These are phyloP conservation scores for Chaetomium tenue DNA, from an alignment of 495 filamentous ascomycete genomes.

Conservation along the genomic window DNA sequence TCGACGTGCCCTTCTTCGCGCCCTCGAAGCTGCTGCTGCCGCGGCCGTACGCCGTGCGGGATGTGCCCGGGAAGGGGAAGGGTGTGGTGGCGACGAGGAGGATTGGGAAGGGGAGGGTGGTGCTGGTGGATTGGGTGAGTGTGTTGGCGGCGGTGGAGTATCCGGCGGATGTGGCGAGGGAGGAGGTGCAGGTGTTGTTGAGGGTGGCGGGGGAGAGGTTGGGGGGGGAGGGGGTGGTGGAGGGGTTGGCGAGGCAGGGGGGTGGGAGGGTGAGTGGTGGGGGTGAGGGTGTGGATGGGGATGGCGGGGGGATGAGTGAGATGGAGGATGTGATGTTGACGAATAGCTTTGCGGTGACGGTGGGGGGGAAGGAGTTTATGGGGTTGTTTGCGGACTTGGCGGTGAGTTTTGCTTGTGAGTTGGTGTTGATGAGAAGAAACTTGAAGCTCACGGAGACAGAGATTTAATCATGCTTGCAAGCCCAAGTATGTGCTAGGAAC, in stretches of 20 bases:
- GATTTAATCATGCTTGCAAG: conserved; percentile 40
- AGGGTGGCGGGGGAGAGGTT: conserved; percentile 28
- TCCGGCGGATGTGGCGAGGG: conserved; percentile 28
- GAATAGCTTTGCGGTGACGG: conserved; percentile 40
- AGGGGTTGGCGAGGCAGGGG: conserved; percentile 46
- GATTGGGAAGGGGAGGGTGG: conserved; percentile 31
- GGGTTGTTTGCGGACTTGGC: conserved; percentile 35
- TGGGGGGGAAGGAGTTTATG: conserved; percentile 32
- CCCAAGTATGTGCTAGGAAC: conserved; percentile 32
- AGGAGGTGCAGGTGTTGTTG: conserved; percentile 34
- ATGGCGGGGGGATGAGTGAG: conserved; percentile 28
- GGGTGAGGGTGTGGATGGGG: conserved; percentile 33
- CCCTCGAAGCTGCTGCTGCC: conserved; percentile 14
- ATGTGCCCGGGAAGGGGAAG: conserved; percentile 35
- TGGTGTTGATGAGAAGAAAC: neutral
- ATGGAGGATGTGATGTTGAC: conserved; percentile 72
- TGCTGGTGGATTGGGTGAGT: conserved; percentile 33
- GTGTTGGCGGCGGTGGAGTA: conserved; percentile 33
- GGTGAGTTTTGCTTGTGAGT: conserved; percentile 26
- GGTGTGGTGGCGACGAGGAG: conserved; percentile 33
- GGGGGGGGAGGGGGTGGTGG: conserved; percentile 24
- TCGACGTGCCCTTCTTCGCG: conserved; percentile 25
- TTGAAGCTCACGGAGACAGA: conserved; percentile 23
- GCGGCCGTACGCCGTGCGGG: conserved; percentile 29
- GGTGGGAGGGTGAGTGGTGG: conserved; percentile 57